These are phyloP conservation scores for Cucurbita maxima DNA, from an alignment of 306 rosid genomes.

Conservation along the genomic window DNA sequence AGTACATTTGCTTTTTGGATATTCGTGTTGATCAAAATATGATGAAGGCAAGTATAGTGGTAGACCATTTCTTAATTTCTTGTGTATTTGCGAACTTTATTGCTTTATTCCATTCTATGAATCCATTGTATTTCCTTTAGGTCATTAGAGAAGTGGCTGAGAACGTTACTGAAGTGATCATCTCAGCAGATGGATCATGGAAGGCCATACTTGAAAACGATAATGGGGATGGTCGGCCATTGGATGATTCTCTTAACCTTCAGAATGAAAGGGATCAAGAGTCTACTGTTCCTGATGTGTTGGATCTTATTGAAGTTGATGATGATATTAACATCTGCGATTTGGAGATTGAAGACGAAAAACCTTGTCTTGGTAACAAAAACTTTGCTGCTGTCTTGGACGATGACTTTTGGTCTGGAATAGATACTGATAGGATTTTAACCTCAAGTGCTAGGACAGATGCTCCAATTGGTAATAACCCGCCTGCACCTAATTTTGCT, in stretches of 20 bases:
- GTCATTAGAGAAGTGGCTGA: constrained; percentile 63
- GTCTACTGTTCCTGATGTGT: constrained; percentile 20
- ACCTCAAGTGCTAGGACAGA: constrained; percentile 17
- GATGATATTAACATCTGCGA: constrained; percentile 29
- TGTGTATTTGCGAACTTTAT: constrained; percentile 3
- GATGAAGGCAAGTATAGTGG: constrained; percentile 59
- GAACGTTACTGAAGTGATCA: constrained; percentile 47
- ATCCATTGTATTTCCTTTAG: constrained; percentile 18
- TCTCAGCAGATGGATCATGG: constrained; percentile 82
- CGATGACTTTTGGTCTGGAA: constrained; percentile 34
- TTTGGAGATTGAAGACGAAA: constrained; percentile 35
- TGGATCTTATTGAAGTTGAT: constrained; percentile 65
- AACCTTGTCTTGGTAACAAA: constrained; percentile 23
- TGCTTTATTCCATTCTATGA: background rate
- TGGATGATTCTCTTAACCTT: constrained; percentile 11
- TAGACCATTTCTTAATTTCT: constrained; percentile 11
- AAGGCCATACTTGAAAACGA: constrained; percentile 44
- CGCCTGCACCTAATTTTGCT: constrained; percentile 6
- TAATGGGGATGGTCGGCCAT: constrained; percentile 22
- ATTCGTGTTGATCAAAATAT: constrained; percentile 66
- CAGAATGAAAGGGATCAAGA: constrained; percentile 27
- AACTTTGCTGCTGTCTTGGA: constrained; percentile 22
- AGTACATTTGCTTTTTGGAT: constrained; percentile 51
- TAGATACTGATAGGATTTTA: background rate
- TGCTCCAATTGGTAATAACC: constrained; percentile 17